A percentile compares a stretch with the other conserved stretches of the same genome.
These are phyloP conservation scores for Kalanchoe fedtschenkoi DNA, from an alignment of 164 flowering plant genomes.

Conservation along the genomic window DNA sequence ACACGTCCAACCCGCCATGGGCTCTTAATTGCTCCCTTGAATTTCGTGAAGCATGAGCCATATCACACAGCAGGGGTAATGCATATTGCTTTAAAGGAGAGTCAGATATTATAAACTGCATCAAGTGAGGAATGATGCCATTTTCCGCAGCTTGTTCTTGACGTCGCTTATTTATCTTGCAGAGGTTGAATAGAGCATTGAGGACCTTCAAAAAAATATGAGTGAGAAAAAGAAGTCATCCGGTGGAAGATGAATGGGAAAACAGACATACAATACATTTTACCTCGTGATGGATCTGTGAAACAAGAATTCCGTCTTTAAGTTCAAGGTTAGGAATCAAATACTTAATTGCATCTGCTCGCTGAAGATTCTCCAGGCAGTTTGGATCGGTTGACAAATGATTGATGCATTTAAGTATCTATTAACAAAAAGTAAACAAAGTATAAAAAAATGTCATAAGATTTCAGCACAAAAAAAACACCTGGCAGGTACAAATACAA, in stretches of 20 bases:
- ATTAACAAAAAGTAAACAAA: constrained; percentile 7
- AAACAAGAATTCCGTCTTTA: constrained; percentile 77
- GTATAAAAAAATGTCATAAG: not conserved
- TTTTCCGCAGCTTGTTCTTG: constrained; percentile 99
- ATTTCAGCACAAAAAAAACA: not conserved
- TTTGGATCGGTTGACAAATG: constrained; percentile 94
- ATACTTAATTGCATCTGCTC: constrained; percentile 92
- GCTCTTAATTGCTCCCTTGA: constrained; percentile 95
- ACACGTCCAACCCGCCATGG: constrained; percentile 90
- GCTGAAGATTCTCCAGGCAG: constrained; percentile 92
- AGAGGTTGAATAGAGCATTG: constrained; percentile 82
- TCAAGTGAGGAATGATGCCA: constrained; percentile 96
- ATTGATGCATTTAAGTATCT: constrained; percentile 87
- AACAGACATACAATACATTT: not conserved
- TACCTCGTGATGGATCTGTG: constrained; percentile 86
- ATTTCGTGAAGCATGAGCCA: constrained; percentile 98
- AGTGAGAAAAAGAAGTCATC: constrained; percentile 1
- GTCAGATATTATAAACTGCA: constrained; percentile 73
- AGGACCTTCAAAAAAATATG: constrained; percentile 55
- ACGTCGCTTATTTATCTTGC: constrained; percentile 95
- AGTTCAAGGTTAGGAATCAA: constrained; percentile 97
- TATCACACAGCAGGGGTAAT: constrained; percentile 87
- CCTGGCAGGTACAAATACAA: not conserved
- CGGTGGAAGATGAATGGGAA: not conserved
- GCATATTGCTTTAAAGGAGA: constrained; percentile 86